These are phyloP conservation scores for Penicillium paneum DNA, from an alignment of 2,329 filamentous ascomycete genomes.

Conservation along the genomic window DNA sequence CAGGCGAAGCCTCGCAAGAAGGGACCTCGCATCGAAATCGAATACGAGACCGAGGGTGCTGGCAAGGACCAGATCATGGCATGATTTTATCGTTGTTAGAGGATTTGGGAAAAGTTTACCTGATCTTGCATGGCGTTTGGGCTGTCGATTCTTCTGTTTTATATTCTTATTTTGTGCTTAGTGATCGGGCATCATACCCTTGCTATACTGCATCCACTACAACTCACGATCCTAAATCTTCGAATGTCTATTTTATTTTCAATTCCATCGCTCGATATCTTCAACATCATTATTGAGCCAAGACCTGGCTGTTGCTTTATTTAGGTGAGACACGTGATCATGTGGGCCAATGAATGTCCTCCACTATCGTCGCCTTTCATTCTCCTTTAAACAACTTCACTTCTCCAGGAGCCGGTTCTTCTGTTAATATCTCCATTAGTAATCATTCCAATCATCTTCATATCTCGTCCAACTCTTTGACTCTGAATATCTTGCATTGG, in stretches of 20 bases:
- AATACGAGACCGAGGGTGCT: constrained; percentile 71
- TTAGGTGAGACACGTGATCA: constrained; percentile 13
- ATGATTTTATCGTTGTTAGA: constrained; percentile 20
- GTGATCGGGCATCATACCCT: constrained; percentile 38
- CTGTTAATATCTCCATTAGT: constrained; percentile 8
- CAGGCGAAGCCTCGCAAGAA: constrained; percentile 59
- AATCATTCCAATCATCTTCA: background rate
- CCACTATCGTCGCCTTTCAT: constrained; percentile 6
- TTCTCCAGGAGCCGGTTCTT: constrained; percentile 22
- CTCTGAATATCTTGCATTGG: background rate
- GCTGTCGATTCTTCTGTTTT: constrained; percentile 15
- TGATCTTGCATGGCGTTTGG: constrained; percentile 36
- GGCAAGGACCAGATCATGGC: constrained; percentile 49
- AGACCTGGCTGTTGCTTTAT: background rate
- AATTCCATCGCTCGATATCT: background rate
- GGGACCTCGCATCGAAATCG: constrained; percentile 67
- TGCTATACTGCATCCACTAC: constrained; percentile 30
- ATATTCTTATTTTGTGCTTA: constrained; percentile 16
- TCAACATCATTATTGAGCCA: background rate
- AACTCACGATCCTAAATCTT: constrained; percentile 16
- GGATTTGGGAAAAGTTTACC: constrained; percentile 24
- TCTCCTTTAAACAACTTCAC: background rate
- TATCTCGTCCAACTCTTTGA: background rate
- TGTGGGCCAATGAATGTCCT: constrained; percentile 8
- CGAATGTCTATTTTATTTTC: constrained; percentile 3